Percentiles rank a stretch among this genome's conserved stretches.
phyloP scores from a whole-genome alignment of 106 monocot species.

The Acorus gramineus region DNA sequence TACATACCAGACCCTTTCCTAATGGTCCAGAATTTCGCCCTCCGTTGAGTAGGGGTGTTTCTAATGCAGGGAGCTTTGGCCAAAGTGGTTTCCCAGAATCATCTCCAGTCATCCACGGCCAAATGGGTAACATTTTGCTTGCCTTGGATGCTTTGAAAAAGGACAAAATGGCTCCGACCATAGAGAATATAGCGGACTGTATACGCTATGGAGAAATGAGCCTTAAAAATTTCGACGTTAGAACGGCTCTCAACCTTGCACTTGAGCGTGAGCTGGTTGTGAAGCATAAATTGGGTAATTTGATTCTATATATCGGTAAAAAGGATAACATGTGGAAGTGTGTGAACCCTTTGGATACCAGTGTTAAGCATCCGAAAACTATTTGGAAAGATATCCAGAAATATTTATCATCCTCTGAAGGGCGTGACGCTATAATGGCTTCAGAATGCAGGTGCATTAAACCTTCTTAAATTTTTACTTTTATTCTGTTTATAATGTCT shows the following conservation, averaged over 20 bases:
- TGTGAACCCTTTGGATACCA: conserved; percentile 46
- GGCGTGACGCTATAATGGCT: conserved; percentile 22
- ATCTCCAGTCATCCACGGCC: conserved; percentile 7
- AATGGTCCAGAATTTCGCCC: background rate
- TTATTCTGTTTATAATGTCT: background rate
- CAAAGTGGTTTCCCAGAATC: conserved; percentile 9
- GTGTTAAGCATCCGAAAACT: conserved; percentile 32
- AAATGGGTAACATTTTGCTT: conserved; percentile 30
- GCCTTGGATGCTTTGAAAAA: conserved; percentile 38
- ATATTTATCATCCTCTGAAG: conserved; percentile 34
- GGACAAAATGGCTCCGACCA: conserved; percentile 51
- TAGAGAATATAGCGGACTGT: conserved; percentile 56
- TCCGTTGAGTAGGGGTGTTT: conserved; percentile 1
- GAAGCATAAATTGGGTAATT: conserved; percentile 33
- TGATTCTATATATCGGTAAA: conserved; percentile 35
- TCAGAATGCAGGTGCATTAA: conserved; percentile 46
- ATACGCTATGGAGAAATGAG: conserved; percentile 44
- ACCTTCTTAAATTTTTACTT: background rate
- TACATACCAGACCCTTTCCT: conserved; percentile 3
- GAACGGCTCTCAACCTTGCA: conserved; percentile 35
- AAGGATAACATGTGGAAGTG: conserved; percentile 57
- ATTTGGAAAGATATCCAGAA: conserved; percentile 26
- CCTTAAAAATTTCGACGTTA: conserved; percentile 35
- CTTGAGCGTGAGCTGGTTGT: conserved; percentile 28
- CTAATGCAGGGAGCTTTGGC: conserved; percentile 9